Conservation (phyloP, 768 basidiomycete species). For the Dentipellis sp. region DNA sequence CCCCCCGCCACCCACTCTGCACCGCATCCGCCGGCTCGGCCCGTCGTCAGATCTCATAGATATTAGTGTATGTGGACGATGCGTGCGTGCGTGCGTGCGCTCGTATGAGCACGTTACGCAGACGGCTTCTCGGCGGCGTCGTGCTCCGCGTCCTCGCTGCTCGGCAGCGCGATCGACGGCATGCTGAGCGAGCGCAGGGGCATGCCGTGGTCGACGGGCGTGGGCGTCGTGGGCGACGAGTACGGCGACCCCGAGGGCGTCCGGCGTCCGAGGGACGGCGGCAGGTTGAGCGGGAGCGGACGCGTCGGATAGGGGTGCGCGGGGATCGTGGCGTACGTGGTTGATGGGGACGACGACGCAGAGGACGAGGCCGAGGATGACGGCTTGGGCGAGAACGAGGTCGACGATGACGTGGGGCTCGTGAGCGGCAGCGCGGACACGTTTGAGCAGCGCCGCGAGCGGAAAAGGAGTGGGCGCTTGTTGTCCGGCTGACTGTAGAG, state of each 20-base stretch:
- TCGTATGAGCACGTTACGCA: not conserved
- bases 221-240: conserved; percentile 14
- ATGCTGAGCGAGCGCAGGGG: conserved; percentile 13
- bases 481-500: conserved; percentile 71
- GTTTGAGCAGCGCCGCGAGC: conserved; percentile 11
- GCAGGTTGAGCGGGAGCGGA: conserved; percentile 6
- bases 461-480: conserved; percentile 10
- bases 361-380: not conserved
- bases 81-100: not conserved
- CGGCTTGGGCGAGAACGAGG: not conserved
- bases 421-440: not conserved
- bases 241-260: conserved; percentile 11
- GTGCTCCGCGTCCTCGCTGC: not conserved
- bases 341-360: not conserved
- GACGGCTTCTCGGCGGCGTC: not conserved
- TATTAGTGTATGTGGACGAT: not conserved
- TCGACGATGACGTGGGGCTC: not conserved
- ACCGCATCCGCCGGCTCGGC: not conserved
- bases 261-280: conserved; percentile 10
- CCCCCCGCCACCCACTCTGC: not conserved
- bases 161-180: conserved; percentile 10
- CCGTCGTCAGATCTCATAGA: not conserved
- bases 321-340: not conserved
- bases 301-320: not conserved
- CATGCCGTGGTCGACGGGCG: conserved; percentile 4